phyloP scores from a whole-genome alignment of 164 flowering plant genomes.

The Malania oleifera region DNA sequence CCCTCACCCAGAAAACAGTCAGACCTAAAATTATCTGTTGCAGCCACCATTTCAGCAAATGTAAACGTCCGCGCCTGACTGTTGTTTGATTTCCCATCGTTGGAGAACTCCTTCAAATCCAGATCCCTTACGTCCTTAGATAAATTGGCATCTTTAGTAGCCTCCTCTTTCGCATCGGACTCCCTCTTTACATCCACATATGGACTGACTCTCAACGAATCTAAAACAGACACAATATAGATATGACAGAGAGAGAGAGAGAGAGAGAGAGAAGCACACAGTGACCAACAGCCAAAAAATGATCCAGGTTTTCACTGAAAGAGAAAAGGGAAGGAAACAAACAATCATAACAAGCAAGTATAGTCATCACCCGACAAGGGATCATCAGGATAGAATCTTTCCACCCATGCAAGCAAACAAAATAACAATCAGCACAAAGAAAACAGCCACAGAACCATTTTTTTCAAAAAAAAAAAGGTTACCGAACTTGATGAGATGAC shows the following conservation, averaged over 20 bases:
- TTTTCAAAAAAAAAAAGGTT: neutral
- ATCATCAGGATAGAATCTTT: conserved; percentile 4
- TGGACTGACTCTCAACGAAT: neutral
- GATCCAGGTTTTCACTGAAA: neutral
- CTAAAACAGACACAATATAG: conserved; percentile 8
- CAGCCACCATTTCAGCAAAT: conserved; percentile 60
- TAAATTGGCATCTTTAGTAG: neutral
- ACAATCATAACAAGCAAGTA: conserved; percentile 7
- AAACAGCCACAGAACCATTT: neutral
- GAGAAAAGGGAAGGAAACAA: neutral
- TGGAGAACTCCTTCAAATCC: conserved; percentile 8
- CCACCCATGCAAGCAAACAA: conserved; percentile 10
- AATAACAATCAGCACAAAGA: neutral
- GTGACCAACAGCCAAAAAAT: neutral
- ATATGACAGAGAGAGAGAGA: neutral
- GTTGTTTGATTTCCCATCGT: conserved; percentile 32
- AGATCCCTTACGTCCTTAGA: conserved; percentile 4
- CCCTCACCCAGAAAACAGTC: conserved; percentile 80
- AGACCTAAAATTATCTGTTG: conserved; percentile 61
- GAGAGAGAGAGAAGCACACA: neutral
- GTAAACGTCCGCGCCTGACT: conserved; percentile 52
- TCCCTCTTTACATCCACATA: conserved; percentile 3
- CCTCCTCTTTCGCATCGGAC: neutral
- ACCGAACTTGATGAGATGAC: neutral
- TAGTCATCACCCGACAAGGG: conserved; percentile 5